Conservation (phyloP, 2,329 filamentous ascomycete genomes). For the Ceratocystiopsis brevicomis region DNA sequence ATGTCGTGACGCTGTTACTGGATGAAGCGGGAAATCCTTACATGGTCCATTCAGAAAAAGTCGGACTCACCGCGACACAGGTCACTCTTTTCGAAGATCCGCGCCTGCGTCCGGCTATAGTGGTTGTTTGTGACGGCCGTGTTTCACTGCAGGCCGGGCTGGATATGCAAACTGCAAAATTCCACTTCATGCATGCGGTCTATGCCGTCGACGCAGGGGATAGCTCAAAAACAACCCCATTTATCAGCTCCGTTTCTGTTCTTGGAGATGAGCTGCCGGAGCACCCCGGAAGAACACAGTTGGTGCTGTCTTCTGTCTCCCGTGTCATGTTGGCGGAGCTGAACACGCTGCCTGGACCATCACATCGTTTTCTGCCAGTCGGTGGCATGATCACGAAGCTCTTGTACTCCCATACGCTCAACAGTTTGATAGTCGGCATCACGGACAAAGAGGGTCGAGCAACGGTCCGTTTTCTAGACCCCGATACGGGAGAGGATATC, state of each 20-base stretch:
- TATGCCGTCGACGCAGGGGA: slow-evolving; percentile 33
- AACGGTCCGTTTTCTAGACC: slow-evolving; percentile 37
- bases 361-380: slow-evolving; percentile 30
- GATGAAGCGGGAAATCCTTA: slow-evolving; percentile 8
- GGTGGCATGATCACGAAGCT: slow-evolving; percentile 30
- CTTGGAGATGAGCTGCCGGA: slow-evolving; percentile 22
- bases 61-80: slow-evolving; percentile 11
- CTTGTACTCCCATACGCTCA: slow-evolving; percentile 33
- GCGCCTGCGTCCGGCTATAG: slow-evolving; percentile 13
- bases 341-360: slow-evolving; percentile 23
- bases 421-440: slow-evolving; percentile 35
- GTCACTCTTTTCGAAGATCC: slow-evolving; percentile 9
- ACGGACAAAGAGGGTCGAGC: slow-evolving; percentile 21
- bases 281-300: slow-evolving; percentile 19
- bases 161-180: slow-evolving; percentile 13
- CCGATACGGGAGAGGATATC: slow-evolving; percentile 32
- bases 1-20: slow-evolving; percentile 23
- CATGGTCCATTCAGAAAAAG: slow-evolving; percentile 11
- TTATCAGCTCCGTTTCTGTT: slow-evolving; percentile 27
- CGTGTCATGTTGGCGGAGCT: slow-evolving; percentile 35
- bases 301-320: slow-evolving; percentile 31
- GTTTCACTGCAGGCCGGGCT: slow-evolving; percentile 25
- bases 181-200: slow-evolving; percentile 25
- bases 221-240: slow-evolving; percentile 24
- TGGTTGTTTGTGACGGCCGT: slow-evolving; percentile 30